These are phyloP conservation scores for Castanea sativa DNA, from an alignment of 306 rosid species.

Conservation along the genomic window DNA sequence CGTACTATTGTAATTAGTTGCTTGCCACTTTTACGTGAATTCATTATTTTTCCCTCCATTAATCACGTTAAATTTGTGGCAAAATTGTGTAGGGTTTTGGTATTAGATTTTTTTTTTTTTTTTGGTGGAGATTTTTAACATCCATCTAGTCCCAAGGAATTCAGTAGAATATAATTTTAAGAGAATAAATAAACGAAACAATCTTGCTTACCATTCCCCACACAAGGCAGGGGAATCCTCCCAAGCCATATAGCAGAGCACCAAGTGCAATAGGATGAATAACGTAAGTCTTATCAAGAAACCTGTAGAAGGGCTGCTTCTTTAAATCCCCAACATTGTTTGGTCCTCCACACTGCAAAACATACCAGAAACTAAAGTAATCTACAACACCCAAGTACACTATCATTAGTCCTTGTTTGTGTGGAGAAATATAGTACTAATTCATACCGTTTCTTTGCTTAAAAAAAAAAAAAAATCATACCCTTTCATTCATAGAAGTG, in stretches of 20 bases:
- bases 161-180: neutral
- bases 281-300: slow-evolving; percentile 58
- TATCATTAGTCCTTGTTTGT: neutral
- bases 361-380: neutral
- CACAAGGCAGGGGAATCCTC: slow-evolving; percentile 82
- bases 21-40: too few species aligned
- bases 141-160: neutral
- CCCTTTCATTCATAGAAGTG: slow-evolving; percentile 52
- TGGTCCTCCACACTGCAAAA: slow-evolving; percentile 70
- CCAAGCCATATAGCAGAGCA: slow-evolving; percentile 55
- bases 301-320: slow-evolving; percentile 72
- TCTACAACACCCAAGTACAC: neutral
- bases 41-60: too few species aligned
- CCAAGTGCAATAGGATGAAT: slow-evolving; percentile 79
- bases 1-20: too few species aligned
- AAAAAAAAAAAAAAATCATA: neutral
- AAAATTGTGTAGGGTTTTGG: too few species aligned
- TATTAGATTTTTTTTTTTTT: too few species aligned
- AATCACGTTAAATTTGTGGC: too few species aligned
- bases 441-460: neutral
- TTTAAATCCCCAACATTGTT: slow-evolving; percentile 71
- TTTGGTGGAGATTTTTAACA: too few species aligned
- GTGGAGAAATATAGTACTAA: neutral
- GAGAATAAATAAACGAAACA: neutral
- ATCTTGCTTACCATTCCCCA: slow-evolving; percentile 83